Evolutionary conservation across 768 basidiomycete genomes (phyloP), one percentile per base, ranked within the genome.

Genomic region (Leccinum barrowsii): DNA sequence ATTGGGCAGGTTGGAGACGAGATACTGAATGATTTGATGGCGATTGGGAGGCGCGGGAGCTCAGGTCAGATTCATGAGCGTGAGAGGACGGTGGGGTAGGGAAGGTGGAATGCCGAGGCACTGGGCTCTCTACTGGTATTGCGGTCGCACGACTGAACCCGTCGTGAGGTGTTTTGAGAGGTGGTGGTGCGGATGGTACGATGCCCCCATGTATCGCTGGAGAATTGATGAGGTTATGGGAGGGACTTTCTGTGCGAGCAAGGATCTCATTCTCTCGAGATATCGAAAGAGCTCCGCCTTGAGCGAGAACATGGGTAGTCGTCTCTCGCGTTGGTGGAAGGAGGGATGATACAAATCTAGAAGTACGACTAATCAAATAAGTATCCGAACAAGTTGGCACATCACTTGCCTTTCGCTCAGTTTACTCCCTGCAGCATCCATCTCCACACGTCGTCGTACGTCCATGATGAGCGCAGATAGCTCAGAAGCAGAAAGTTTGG

Each of bases 381-480:
- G 1, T 6, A 24, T 49, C 11, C 10, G 22, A 12, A 50, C 22
- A 2, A 12, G 13, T 4, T 34, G 15, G 1, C 7, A 12, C 22
- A 44, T 30, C 5, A 52, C 61, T 49, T 52, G 21, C 69, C 67
- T 71, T 56, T 58, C 49, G 30, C 60, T 50, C n/a, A 57, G 24
- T 35, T 63, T 60, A 13, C 37, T 60, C 21, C 51, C 60, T 8
- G 80, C 85, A 46, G 80, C 78, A 63, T 88, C 86, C 62, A 81
- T 81, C 67, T 96, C 94, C 7, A 96, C 85, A 7, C 86, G 77
- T 55, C 85, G 76, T 21, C 94, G 81, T 15, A 94, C 86, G 59
- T 94, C 89, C 56, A 78, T 76, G 13, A 96, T 72, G 0, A 92
- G 78, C 8, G 82, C 73, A 63, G 85, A 83, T 13, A 94, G 74